Base-by-base conservation (phyloP, 2,329 filamentous ascomycete species). In the Pyricularia sp. region DNA sequence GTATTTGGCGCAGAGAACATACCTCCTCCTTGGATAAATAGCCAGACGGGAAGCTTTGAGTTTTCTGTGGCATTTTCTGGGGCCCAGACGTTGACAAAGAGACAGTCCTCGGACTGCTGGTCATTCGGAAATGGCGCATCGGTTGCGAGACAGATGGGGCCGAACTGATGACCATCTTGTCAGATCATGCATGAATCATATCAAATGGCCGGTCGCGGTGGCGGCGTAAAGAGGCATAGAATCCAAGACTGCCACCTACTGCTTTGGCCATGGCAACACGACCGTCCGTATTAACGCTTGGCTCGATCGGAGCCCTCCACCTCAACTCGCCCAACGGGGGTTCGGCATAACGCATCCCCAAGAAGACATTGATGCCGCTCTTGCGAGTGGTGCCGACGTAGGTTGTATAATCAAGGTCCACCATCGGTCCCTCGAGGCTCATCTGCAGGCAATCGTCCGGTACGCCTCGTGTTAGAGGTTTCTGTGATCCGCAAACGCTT, bases 21-120 rank as follows among this genome's bases (percentile, higher is more conserved):
- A 79, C 78, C 76, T 1, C 79, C 80, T 17, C 80, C 80, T 70
- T 81, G 83, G 64, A 86, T 85, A 73, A 83, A 86, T 11, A 86
- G 76, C 81, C 83, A 85, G 5, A 86, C 84, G 0, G 84, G 84
- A 20, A 86, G 72, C 69, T 82, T 83, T 0, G 81, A 81, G 14
- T 72, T 69, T 0, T 70, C 65, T 14, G 79, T 82, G 1, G 80
- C 78, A 50, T 76, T 76, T 0, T 78, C 72, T 0, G 82, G 81
- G 7, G 77, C 74, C 78, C 80, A 84, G 9, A 84, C 78, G 68
- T 83, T 83, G 61, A 77, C 77, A 68, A 79, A 83, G 2, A 84
- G 77, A 70, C 82, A 84, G 70, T 84, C 71, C 69, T 74, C 73
- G 66, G 76, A 77, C 69, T 78, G 73, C 25, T 70, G 72, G 11